Base-by-base conservation (phyloP, 2,329 filamentous ascomycete genomes). In the Alternaria dauci region DNA sequence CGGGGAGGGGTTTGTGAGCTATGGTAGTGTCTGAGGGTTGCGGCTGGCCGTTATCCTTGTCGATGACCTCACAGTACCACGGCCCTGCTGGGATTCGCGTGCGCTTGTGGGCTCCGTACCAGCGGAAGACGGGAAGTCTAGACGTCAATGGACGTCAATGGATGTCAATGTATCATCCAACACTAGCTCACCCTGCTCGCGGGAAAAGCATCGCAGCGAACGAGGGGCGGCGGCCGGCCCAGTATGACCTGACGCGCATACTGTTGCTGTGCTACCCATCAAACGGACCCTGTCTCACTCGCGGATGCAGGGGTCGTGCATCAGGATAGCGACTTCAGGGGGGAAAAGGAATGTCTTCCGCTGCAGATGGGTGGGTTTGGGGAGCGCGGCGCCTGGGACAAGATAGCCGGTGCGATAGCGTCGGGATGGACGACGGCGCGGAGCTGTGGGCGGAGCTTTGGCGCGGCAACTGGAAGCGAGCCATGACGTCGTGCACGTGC, bases 31-130 rank as follows among this genome's bases (percentile, higher is more conserved):
- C 23, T 59, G 59, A 61, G 65, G 65, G 63, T 44, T 57, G 63
- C 53, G 69, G 65, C 67, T 71, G 69, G 71, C 58, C 56, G 57
- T 44, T 52, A 76, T 70, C 74, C 75, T 59, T 52, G 74, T 76
- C 73, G 65, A 77, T 76, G 75, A 77, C 72, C 71, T 76, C 72
- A 76, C 67, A 57, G 51, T 38, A 53, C 36, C 62, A 51, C 25
- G 43, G 41, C 39, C 34, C 11, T 50, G 46, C 65, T 59, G 44
- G 63, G 60, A 62, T 58, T 11, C 39, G 53, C 25, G 43, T 51
- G 46, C 51, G 36, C 52, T 59, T 30, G 44, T 42, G 36, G 54
- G 51, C 43, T 60, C 56, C 12, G 58, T 41, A 44, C 32, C 39
- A 63, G 55, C 44, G 26, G 38, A 14, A 34, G 44, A 46, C 59